A percentile compares a stretch with the other conserved stretches of the same genome.
These are phyloP conservation scores for Anthoceros angustus DNA, from an alignment of 225 moss, liverwort and hornwort genomes.

Conservation along the genomic window DNA sequence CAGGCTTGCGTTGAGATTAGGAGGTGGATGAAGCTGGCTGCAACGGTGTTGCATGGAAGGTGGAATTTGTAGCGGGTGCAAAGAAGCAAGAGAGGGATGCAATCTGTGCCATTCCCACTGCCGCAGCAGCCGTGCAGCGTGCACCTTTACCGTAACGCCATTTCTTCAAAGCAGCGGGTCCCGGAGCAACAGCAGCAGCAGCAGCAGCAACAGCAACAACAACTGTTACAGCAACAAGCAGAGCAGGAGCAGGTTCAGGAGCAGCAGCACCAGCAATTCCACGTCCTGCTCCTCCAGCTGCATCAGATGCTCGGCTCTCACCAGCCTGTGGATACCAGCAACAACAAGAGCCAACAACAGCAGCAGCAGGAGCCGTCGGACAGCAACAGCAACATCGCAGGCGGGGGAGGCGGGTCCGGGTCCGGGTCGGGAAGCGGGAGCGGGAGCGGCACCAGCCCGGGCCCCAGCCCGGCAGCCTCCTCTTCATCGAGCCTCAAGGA, in stretches of 20 bases:
- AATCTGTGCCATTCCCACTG: conserved; percentile 24
- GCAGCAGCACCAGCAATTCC: conserved; percentile 8
- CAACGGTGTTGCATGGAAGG: no score
- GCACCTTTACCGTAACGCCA: conserved; percentile 6
- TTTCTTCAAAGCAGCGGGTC: no score
- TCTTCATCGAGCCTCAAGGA: conserved; percentile 12
- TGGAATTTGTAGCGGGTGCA: neutral
- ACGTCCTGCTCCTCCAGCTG: conserved; percentile 12
- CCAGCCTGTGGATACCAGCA: conserved; percentile 34
- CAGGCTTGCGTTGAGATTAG: no score
- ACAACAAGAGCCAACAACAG: conserved; percentile 35
- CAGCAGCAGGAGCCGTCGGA: conserved; percentile 19
- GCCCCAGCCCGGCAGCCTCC: neutral
- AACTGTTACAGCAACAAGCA: no score
- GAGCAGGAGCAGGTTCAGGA: no score
- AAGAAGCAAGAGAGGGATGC: conserved; percentile 21
- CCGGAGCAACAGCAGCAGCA: no score
- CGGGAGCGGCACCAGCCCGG: conserved; percentile 17
- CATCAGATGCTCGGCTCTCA: conserved; percentile 96
- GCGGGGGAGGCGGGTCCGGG: conserved; percentile 24
- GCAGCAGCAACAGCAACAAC: no score
- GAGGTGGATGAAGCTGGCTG: no score
- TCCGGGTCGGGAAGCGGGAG: conserved; percentile 39
- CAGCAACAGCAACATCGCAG: conserved; percentile 2
- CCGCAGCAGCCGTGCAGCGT: conserved; percentile 10